phyloP scores from a whole-genome alignment of 2,329 filamentous ascomycete species.

The Lasiodiplodia citricola region DNA sequence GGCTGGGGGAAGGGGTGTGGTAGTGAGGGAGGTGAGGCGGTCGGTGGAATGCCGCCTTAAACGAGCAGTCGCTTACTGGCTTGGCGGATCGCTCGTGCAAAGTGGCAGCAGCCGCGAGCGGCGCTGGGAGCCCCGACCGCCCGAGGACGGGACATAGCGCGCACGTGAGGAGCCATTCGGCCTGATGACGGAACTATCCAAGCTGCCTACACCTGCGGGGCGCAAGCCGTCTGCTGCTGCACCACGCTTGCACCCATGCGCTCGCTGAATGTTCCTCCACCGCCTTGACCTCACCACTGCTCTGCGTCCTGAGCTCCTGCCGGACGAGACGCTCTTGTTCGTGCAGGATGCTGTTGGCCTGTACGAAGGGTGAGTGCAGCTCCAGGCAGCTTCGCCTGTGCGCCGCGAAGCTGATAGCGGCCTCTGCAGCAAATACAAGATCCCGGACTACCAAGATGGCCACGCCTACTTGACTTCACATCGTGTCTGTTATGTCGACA shows the following conservation, averaged over 20 bases:
- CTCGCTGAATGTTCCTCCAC: slow-evolving; percentile 96
- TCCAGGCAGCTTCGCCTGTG: slow-evolving; percentile 1
- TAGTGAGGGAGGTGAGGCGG: slow-evolving; percentile 18
- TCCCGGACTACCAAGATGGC: slow-evolving; percentile 91
- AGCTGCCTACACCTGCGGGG: slow-evolving; percentile 11
- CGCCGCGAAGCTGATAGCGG: slow-evolving; percentile 27
- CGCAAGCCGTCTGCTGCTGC: slow-evolving; percentile 15
- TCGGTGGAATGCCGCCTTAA: slow-evolving; percentile 25
- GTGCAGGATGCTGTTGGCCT: slow-evolving; percentile 97
- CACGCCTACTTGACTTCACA: slow-evolving; percentile 97
- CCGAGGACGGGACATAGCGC: neutral
- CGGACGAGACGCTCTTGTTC: slow-evolving; percentile 93
- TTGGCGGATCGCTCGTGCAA: slow-evolving; percentile 6
- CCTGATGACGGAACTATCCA: slow-evolving; percentile 18
- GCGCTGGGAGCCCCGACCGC: neutral
- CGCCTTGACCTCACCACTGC: slow-evolving; percentile 95
- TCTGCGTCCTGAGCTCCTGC: slow-evolving; percentile 86
- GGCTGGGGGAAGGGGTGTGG: neutral
- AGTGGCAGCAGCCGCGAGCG: slow-evolving; percentile 1
- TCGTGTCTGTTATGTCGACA: slow-evolving; percentile 92
- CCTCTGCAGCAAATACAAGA: slow-evolving; percentile 81
- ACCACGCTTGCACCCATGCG: slow-evolving; percentile 16
- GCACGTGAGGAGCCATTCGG: slow-evolving; percentile 13
- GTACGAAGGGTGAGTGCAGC: slow-evolving; percentile 82
- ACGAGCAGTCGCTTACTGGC: slow-evolving; percentile 21